These are phyloP conservation scores for Malbranchea zuffiana DNA, from an alignment of 2,329 filamentous ascomycete species.

Conservation along the genomic window DNA sequence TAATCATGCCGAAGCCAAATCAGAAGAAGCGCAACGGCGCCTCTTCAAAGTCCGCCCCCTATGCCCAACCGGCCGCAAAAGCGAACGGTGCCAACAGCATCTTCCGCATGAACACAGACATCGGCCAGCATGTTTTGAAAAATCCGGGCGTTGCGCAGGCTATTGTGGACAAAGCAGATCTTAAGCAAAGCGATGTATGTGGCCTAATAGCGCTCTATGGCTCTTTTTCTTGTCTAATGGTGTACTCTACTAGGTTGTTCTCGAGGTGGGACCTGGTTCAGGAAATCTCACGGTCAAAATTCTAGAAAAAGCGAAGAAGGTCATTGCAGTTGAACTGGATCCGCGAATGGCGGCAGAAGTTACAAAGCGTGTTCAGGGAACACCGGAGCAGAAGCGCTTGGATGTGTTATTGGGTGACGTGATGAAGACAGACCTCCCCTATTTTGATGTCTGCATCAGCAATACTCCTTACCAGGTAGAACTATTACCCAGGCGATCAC, in stretches of 20 bases:
- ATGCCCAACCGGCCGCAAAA: conserved; percentile 37
- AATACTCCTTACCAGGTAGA: conserved; percentile 60
- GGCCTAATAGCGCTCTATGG: conserved; percentile 4
- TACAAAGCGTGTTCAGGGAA: conserved; percentile 86
- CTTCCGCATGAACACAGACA: conserved; percentile 93
- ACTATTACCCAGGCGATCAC: conserved; percentile 2
- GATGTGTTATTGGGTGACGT: conserved; percentile 86
- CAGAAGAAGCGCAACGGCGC: conserved; percentile 44
- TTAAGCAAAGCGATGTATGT: conserved; percentile 69
- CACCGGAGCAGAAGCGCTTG: conserved; percentile 68
- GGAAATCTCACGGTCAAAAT: conserved; percentile 85
- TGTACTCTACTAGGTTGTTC: conserved; percentile 49
- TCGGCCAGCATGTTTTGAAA: conserved; percentile 86
- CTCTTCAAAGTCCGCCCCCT: conserved; percentile 30
- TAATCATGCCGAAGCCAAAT: conserved; percentile 46
- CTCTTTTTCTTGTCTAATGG: conserved; percentile 1
- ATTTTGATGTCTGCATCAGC: conserved; percentile 73
- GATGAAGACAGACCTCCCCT: conserved; percentile 72
- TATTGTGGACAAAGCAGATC: conserved; percentile 73
- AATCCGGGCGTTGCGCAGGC: conserved; percentile 75
- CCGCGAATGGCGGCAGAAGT: conserved; percentile 94
- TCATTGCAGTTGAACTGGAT: conserved; percentile 83
- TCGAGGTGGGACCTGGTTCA: conserved; percentile 85
- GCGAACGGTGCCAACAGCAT: conserved; percentile 59
- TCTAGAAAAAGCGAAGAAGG: conserved; percentile 72